These are phyloP conservation scores for Begonia peltatifolia DNA, from an alignment of 306 rosid genomes.

Conservation along the genomic window DNA sequence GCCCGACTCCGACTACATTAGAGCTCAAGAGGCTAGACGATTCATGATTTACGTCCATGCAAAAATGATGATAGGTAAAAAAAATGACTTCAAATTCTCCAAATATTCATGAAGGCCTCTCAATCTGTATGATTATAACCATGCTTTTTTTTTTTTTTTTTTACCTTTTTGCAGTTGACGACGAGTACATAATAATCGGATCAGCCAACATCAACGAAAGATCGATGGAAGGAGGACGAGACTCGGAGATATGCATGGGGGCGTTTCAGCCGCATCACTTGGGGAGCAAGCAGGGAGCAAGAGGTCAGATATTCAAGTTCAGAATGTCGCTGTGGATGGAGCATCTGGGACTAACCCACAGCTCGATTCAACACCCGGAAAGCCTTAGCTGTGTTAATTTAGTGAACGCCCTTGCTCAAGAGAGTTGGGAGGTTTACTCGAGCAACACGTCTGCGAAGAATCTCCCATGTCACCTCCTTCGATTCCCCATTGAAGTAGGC, in stretches of 20 bases:
- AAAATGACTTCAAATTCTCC: neutral
- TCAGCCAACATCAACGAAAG: conserved; percentile 87
- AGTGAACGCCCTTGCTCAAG: conserved; percentile 12
- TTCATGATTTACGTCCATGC: conserved; percentile 96
- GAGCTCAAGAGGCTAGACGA: conserved; percentile 48
- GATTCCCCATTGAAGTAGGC: conserved; percentile 28
- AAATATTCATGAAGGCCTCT: neutral
- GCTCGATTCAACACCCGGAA: conserved; percentile 14
- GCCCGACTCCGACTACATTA: conserved; percentile 34
- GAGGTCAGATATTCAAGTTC: conserved; percentile 48
- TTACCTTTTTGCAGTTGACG: conserved; percentile 39
- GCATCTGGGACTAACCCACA: conserved; percentile 26
- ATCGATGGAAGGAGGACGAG: conserved; percentile 88
- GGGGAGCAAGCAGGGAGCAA: conserved; percentile 17
- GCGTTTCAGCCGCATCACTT: conserved; percentile 57
- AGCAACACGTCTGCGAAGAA: conserved; percentile 1
- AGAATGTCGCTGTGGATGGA: conserved; percentile 57
- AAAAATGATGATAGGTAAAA: conserved; percentile 92
- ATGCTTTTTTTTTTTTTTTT: neutral
- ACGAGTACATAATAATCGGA: conserved; percentile 83
- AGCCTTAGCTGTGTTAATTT: conserved; percentile 5
- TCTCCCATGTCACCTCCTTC: conserved; percentile 24
- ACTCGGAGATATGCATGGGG: conserved; percentile 86
- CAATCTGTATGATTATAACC: neutral
- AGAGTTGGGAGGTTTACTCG: conserved; percentile 18